phyloP scores from a whole-genome alignment of 495 filamentous ascomycete species.

The Penicillium ochrochloron region DNA sequence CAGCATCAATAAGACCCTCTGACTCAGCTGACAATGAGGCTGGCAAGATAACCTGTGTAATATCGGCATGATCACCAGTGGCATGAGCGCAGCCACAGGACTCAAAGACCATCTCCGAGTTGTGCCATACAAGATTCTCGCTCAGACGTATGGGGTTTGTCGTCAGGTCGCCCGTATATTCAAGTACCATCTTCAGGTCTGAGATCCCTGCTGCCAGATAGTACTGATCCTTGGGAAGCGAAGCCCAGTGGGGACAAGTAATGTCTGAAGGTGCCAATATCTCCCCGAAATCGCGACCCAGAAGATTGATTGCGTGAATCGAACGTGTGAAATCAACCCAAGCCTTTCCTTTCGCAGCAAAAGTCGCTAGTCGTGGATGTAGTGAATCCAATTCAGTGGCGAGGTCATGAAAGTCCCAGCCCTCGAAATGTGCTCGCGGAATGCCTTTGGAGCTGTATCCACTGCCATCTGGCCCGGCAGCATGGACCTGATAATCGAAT shows the following conservation, averaged over 20 bases:
- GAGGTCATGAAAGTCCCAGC: conserved; percentile 9
- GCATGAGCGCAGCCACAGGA: not conserved
- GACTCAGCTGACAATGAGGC: not conserved
- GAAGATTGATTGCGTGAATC: conserved; percentile 38
- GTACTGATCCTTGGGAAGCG: conserved; percentile 3
- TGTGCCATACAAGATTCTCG: conserved; percentile 7
- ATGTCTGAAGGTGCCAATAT: conserved; percentile 1
- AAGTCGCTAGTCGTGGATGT: conserved; percentile 14
- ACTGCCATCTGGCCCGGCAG: conserved; percentile 9
- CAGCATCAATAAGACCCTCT: not conserved
- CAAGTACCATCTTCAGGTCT: conserved; percentile 7
- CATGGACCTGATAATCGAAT: conserved; percentile 7
- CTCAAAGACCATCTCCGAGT: not conserved
- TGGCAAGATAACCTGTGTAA: conserved; percentile 1
- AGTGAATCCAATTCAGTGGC: not conserved
- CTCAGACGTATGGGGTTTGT: conserved; percentile 6
- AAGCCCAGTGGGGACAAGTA: conserved; percentile 11
- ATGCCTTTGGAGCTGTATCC: conserved; percentile 6
- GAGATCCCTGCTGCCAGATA: conserved; percentile 3
- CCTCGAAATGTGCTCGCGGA: conserved; percentile 2
- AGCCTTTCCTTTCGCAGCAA: conserved; percentile 29
- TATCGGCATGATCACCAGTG: conserved; percentile 1
- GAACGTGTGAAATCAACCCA: conserved; percentile 43
- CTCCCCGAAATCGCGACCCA: conserved; percentile 43
- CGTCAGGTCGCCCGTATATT: conserved; percentile 4